phyloP scores from a whole-genome alignment of 352 stramenopile genomes.

The Pythium volutum region DNA sequence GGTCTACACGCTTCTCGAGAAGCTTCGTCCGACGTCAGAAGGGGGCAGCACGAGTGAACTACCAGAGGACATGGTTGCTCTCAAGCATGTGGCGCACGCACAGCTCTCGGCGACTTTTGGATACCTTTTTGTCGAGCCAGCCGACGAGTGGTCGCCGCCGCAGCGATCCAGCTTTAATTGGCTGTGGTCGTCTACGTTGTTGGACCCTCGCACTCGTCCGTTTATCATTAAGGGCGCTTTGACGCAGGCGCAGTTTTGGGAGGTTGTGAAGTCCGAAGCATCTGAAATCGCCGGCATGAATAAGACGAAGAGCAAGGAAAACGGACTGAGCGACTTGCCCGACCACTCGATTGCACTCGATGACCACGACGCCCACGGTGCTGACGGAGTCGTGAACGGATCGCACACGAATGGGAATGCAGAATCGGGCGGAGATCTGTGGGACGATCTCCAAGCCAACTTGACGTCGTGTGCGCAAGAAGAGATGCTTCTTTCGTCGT shows the following conservation, averaged over 20 bases:
- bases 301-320: slow-evolving; percentile 49
- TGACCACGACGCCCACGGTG: slow-evolving; percentile 30
- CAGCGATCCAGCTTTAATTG: slow-evolving; percentile 62
- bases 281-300: slow-evolving; percentile 46
- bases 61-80: slow-evolving; percentile 62
- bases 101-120: slow-evolving; percentile 60
- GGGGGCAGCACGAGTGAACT: slow-evolving; percentile 23
- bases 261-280: slow-evolving; percentile 62
- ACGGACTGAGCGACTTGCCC: slow-evolving; percentile 31
- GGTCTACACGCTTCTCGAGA: slow-evolving; percentile 64
- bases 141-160: slow-evolving; percentile 34
- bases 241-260: slow-evolving; percentile 56
- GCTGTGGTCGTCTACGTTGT: slow-evolving; percentile 63
- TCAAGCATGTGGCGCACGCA: slow-evolving; percentile 47
- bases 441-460: slow-evolving; percentile 77
- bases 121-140: slow-evolving; percentile 49
- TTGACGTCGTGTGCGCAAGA: slow-evolving; percentile 66
- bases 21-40: slow-evolving; percentile 30
- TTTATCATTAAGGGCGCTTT: slow-evolving; percentile 77
- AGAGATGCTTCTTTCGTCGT: slow-evolving; percentile 63
- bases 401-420: slow-evolving; percentile 22
- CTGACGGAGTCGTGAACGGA: neutral
- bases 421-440: slow-evolving; percentile 41
- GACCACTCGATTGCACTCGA: slow-evolving; percentile 34
- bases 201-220: slow-evolving; percentile 67